Conservation (phyloP, 1,139 yeast genomes). For the Yamadazyma blattariae region DNA sequence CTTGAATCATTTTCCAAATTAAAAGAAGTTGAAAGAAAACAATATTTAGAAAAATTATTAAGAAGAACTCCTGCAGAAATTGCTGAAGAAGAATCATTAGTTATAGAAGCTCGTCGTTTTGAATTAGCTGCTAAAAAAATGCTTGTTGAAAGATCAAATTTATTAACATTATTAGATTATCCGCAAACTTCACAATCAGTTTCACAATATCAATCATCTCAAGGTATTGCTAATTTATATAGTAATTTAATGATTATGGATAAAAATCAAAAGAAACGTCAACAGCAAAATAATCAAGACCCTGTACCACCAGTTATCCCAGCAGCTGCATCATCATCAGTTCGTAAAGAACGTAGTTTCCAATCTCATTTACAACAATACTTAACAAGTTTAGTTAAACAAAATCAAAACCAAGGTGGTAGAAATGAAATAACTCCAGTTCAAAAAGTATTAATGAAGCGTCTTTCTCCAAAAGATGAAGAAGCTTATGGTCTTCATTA, state of each 20-base stretch:
- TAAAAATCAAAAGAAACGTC: conserved; percentile 51
- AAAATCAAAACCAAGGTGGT: conserved; percentile 22
- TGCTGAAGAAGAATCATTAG: conserved; percentile 94
- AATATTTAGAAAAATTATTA: conserved; percentile 71
- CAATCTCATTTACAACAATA: conserved; percentile 52
- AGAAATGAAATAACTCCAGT: conserved; percentile 38
- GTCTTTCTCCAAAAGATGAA: conserved; percentile 74
- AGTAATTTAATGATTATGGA: conserved; percentile 78
- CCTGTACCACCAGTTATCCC: conserved; percentile 63
- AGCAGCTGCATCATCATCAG: conserved; percentile 51
- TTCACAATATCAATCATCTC: conserved; percentile 78
- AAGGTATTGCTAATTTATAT: conserved; percentile 85
- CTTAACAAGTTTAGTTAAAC: conserved; percentile 37
- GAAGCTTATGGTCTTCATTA: conserved; percentile 81
- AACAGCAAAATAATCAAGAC: conserved; percentile 38
- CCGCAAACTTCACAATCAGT: conserved; percentile 81
- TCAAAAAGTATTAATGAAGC: conserved; percentile 48
- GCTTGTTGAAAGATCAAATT: conserved; percentile 76
- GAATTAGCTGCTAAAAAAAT: conserved; percentile 92
- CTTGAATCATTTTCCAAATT: conserved; percentile 56
- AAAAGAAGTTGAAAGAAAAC: conserved; percentile 75
- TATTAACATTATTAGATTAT: conserved; percentile 77
- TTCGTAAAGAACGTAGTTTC: conserved; percentile 49
- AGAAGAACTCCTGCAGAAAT: conserved; percentile 92
- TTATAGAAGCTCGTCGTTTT: conserved; percentile 87